Percentiles rank a stretch among this genome's conserved stretches.
These are phyloP conservation scores for Tremella fuciformis DNA, from an alignment of 768 basidiomycete genomes.

Conservation along the genomic window DNA sequence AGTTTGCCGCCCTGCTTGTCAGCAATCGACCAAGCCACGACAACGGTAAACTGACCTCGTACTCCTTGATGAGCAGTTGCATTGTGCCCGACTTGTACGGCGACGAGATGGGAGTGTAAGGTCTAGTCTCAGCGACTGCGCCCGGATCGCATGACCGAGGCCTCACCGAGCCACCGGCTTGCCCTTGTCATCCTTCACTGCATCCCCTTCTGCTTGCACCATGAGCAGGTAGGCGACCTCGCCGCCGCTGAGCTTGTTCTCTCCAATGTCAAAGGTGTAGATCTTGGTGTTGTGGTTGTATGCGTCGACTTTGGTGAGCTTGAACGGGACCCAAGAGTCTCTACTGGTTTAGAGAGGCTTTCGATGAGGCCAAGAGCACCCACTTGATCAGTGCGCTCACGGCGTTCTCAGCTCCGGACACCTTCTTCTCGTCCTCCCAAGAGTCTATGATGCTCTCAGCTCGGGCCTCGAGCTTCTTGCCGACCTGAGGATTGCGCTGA, in stretches of 20 bases:
- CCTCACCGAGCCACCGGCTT: constrained; percentile 70
- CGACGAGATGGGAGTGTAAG: constrained; percentile 88
- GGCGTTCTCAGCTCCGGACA: background rate
- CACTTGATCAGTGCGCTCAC: constrained; percentile 36
- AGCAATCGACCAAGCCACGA: background rate
- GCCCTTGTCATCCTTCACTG: constrained; percentile 59
- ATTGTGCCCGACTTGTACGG: constrained; percentile 73
- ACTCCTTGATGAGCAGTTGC: constrained; percentile 76
- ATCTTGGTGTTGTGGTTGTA: constrained; percentile 94
- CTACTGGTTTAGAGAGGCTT: constrained; percentile 10
- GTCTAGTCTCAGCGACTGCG: constrained; percentile 46
- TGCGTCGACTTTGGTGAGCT: constrained; percentile 68
- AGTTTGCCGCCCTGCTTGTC: constrained; percentile 72
- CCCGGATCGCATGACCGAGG: background rate
- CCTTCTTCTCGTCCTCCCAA: constrained; percentile 12
- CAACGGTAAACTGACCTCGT: constrained; percentile 46
- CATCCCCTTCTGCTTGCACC: constrained; percentile 60
- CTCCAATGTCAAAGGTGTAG: constrained; percentile 72
- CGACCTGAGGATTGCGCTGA: constrained; percentile 28
- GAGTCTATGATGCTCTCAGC: constrained; percentile 57
- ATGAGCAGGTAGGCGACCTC: constrained; percentile 56
- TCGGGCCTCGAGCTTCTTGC: constrained; percentile 18
- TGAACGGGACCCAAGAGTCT: constrained; percentile 60
- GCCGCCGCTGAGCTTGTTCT: constrained; percentile 39
- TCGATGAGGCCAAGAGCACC: background rate